phyloP scores from a whole-genome alignment of 345 rosid genomes.

The Noccaea bulbosa region DNA sequence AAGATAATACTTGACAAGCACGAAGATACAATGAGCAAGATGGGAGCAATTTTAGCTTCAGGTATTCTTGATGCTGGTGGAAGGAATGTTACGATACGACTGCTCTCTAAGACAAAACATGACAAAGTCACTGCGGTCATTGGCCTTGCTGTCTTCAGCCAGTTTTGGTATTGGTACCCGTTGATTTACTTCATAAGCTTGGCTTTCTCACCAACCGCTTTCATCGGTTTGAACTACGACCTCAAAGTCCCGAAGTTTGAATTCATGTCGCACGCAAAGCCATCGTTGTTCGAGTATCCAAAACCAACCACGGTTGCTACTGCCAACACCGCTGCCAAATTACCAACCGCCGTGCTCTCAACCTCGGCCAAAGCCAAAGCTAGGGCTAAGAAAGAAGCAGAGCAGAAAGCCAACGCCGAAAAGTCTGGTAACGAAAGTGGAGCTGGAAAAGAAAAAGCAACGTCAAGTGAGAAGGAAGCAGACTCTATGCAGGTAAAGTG shows the following conservation, averaged over 20 bases:
- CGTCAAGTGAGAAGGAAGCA: conserved; percentile 68
- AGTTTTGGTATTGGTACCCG: conserved; percentile 98
- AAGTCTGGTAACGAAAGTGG: conserved; percentile 45
- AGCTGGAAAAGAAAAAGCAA: conserved; percentile 66
- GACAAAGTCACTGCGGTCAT: conserved; percentile 92
- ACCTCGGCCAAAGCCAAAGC: conserved; percentile 89
- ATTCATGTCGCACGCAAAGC: conserved; percentile 85
- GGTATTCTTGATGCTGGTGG: conserved; percentile 99
- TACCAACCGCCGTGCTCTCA: conserved; percentile 89
- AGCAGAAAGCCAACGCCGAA: conserved; percentile 66
- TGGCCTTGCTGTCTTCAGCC: conserved; percentile 95
- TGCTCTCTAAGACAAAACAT: conserved; percentile 91
- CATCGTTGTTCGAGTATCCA: conserved; percentile 88
- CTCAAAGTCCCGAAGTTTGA: conserved; percentile 92
- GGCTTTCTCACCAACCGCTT: conserved; percentile 90
- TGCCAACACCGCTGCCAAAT: conserved; percentile 71
- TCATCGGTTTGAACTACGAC: conserved; percentile 90
- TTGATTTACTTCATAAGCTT: conserved; percentile 83
- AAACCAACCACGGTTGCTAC: conserved; percentile 83
- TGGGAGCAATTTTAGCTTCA: conserved; percentile 97
- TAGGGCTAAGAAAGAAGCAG: conserved; percentile 94
- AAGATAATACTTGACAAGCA: conserved; percentile 90
- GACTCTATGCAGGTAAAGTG: conserved; percentile 87
- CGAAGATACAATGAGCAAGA: conserved; percentile 98
- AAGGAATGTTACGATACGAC: conserved; percentile 85